Evolutionary conservation across 1,284 basidiomycete species (phyloP), one percentile per base, ranked within the genome.

Genomic region (Heterobasidion parviporum): DNA sequence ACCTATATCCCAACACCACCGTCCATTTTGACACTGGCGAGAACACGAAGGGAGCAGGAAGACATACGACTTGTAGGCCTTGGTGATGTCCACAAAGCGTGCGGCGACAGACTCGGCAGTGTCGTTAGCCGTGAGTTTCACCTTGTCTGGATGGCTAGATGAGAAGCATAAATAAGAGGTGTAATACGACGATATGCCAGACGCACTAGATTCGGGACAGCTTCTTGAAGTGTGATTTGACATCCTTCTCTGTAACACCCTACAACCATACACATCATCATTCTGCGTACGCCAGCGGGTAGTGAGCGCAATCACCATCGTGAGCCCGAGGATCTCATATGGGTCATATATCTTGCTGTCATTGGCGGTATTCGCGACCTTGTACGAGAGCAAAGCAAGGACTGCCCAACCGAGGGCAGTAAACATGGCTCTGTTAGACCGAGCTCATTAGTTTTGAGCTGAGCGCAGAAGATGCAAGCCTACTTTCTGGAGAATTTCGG

Each of bases 211-310:
- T 75, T 64, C 88, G 79, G 1, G 94, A 95, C n/a, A 99, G 81
- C 65, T 90, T 90, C 75, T 95, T 97, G 79, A 89, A 99, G 70
- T 94, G 92, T 14, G 92, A 91, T 72, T 97, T 98, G 72, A 99
- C 97, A 57, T 95, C 89, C 72, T 96, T 95, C 65, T 96, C 89
- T 5, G 86, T 77, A 1, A 79, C 67, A 38, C 81, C 79, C 87
- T 86, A 61, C 44, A 34, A 45, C 9, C 50, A 43, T n/a, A 38
- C 15, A 33, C 34, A 54, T 46, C 6, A 8, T 56, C 49, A 1
- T 6, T 10, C n/a, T 16, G 33, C 6, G 10, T 16, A n/a, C 20
- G 9, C 20, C 14, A 44, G 45, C 16, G 32, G 10, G 48, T 20
- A 26, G 9, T 8, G 48, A 16, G 65, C 75, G 57, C 61, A 26